phyloP scores from a whole-genome alignment of 176 grass and related monocot genomes.

The Saccharum spontaneum region DNA sequence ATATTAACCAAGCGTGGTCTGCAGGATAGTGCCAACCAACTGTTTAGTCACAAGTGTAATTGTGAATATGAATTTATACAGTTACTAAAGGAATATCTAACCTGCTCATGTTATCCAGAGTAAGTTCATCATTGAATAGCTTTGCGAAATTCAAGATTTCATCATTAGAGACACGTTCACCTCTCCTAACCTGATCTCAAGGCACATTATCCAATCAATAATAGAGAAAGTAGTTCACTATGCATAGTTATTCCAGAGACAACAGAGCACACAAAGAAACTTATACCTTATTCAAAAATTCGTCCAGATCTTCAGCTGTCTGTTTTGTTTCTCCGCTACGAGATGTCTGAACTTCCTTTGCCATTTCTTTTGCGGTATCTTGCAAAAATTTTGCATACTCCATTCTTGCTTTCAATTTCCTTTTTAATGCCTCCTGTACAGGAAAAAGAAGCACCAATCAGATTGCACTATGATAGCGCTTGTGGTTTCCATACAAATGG shows the following conservation, averaged over 20 bases:
- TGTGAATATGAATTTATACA: conserved; percentile 28
- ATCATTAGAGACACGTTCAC: conserved; percentile 77
- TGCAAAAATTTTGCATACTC: conserved; percentile 99
- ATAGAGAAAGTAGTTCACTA: conserved; percentile 21
- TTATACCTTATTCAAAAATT: conserved; percentile 93
- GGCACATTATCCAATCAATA: conserved; percentile 33
- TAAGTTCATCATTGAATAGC: conserved; percentile 98
- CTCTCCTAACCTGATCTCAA: conserved; percentile 80
- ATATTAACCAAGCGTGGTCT: conserved; percentile 98
- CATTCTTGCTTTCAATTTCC: conserved; percentile 89
- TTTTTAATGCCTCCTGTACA: conserved; percentile 88
- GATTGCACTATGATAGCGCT: conserved; percentile 4
- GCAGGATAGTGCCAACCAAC: conserved; percentile 26
- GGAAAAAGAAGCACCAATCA: conserved; percentile 12
- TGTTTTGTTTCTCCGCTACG: conserved; percentile 87
- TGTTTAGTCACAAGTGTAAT: neutral
- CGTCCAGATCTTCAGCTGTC: conserved; percentile 92
- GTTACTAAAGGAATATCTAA: conserved; percentile 26
- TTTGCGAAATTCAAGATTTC: conserved; percentile 98
- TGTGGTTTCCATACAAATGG: conserved; percentile 3
- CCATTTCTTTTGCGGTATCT: conserved; percentile 97
- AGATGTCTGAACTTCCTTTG: conserved; percentile 85
- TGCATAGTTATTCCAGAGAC: neutral
- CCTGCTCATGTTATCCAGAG: conserved; percentile 99
- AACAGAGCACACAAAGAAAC: conserved; percentile 17